A percentile compares a stretch with the other conserved stretches of the same genome.
Conservation (phyloP, 257 asterid genomes). For the Nicotiana tabacum region DNA sequence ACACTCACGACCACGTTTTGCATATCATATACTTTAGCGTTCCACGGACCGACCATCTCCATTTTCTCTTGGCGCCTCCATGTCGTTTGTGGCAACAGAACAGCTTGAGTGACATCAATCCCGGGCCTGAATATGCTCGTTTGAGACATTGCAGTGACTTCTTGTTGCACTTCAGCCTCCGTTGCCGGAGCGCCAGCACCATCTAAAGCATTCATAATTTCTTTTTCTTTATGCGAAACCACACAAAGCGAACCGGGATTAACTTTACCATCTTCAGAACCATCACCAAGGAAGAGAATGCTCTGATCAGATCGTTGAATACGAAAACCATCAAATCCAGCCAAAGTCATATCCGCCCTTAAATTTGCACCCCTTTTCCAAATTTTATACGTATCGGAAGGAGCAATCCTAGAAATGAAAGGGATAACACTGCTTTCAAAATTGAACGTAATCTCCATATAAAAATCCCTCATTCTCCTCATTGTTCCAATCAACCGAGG, state of each 20-base stretch:
- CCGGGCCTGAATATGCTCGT: conserved; percentile 94
- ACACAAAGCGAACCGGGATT: conserved; percentile 77
- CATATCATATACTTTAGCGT: conserved; percentile 91
- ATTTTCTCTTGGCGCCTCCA: conserved; percentile 89
- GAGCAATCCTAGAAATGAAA: conserved; percentile 82
- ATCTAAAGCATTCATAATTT: conserved; percentile 91
- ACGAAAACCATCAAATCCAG: conserved; percentile 88
- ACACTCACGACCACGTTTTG: conserved; percentile 90
- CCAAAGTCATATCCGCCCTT: conserved; percentile 91
- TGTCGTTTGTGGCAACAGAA: conserved; percentile 78
- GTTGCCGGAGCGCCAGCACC: conserved; percentile 88
- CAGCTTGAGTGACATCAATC: conserved; percentile 89
- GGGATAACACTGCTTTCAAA: conserved; percentile 95
- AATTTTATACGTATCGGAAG: conserved; percentile 84
- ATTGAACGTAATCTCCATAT: conserved; percentile 90
- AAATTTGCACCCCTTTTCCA: conserved; percentile 92
- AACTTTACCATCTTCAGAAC: conserved; percentile 77
- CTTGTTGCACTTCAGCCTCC: conserved; percentile 80
- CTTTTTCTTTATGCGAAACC: conserved; percentile 80
- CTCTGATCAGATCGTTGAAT: conserved; percentile 90
- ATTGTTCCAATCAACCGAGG: conserved; percentile 80
- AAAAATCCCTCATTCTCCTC: conserved; percentile 95
- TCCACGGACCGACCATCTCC: conserved; percentile 85
- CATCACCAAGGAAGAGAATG: conserved; percentile 86
- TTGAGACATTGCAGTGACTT: conserved; percentile 86